Evolutionary conservation across 352 stramenopile species (phyloP), one percentile per base, ranked within the genome.

Genomic region (Thalassiosira oceanica): DNA sequence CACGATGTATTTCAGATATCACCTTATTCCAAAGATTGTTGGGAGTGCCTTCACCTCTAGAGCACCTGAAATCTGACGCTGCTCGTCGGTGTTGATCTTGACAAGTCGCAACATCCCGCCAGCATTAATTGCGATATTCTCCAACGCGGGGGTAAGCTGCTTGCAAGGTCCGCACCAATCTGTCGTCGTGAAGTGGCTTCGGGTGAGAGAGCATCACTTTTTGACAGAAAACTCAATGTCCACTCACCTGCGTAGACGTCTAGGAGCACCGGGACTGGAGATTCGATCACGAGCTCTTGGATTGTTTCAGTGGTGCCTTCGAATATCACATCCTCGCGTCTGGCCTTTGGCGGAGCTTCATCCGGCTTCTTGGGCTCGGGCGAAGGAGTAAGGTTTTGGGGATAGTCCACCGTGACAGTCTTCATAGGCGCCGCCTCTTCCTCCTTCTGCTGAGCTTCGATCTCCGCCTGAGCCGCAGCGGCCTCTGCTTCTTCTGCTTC

Each of bases 241-340:
- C n/a, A n/a, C n/a, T n/a, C n/a, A n/a, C n/a, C n/a, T n/a, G 81
- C 82, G 46, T 91, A 91, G 11, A 89, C 57, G 52, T 91, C 84
- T 0, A 91, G 54, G 26, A 91, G 64, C 11, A 91, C 84, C 1
- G 84, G 84, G 20, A 91, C 84, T 1, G 84, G 81, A 15, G 81
- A 89, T 77, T 91, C 81, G 3, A 91, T 64, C 0, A 89, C 77
- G n/a, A 91, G 58, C 37, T 79, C 61, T 61, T 91, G 82, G 5
- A 91, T 56, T 31, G 88, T 50, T 27, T 63, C 66, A 3, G 74
- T 69, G 1, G 79, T 89, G 1, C 69, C 71, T 55, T 91, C 79
- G 61, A 91, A 89, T 5, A 91, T 66, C 28, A 91, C 84, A 28
- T 85, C 73, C 41, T 76, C 57, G 35, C 86, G 88, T 8, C 78